Conservation (phyloP, 345 rosid genomes). For the Lepidium africanum region DNA sequence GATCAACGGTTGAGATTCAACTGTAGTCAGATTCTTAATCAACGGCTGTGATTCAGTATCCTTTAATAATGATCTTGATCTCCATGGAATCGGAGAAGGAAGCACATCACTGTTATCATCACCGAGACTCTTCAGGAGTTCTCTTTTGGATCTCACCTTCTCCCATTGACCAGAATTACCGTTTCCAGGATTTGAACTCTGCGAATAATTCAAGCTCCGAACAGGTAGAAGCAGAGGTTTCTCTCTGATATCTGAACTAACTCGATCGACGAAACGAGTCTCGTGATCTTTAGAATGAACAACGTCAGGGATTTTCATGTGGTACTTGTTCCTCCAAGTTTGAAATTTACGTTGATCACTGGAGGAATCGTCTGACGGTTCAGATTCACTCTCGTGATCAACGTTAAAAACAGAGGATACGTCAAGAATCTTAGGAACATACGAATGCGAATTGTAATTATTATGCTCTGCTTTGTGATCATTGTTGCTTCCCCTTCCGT, state of each 20-base stretch:
- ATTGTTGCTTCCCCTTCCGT: constrained; percentile 29
- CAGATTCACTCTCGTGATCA: constrained; percentile 33
- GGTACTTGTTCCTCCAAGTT: constrained; percentile 73
- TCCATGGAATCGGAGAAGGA: constrained; percentile 97
- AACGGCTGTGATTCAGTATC: constrained; percentile 9
- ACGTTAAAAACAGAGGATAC: constrained; percentile 87
- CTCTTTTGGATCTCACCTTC: constrained; percentile 21
- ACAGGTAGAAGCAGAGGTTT: constrained; percentile 81
- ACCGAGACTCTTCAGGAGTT: constrained; percentile 34
- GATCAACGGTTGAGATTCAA: constrained; percentile 17
- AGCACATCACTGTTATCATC: constrained; percentile 50
- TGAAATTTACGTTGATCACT: constrained; percentile 34
- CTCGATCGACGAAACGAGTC: constrained; percentile 22
- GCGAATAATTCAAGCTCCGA: constrained; percentile 61
- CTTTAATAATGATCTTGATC: constrained; percentile 53
- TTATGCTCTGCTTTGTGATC: constrained; percentile 18
- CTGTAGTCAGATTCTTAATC: not conserved
- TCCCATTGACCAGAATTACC: constrained; percentile 12
- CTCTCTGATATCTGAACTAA: constrained; percentile 34
- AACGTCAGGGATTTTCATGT: constrained; percentile 50
- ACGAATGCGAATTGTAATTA: constrained; percentile 54
- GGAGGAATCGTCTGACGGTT: constrained; percentile 28
- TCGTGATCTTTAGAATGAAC: constrained; percentile 44
- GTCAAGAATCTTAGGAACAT: constrained; percentile 69
- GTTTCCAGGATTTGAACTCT: constrained; percentile 33